A percentile compares a stretch with the other conserved stretches of the same genome.
Evolutionary conservation across 768 basidiomycete species (phyloP).

Genomic region (Multifurca ochricompacta): DNA sequence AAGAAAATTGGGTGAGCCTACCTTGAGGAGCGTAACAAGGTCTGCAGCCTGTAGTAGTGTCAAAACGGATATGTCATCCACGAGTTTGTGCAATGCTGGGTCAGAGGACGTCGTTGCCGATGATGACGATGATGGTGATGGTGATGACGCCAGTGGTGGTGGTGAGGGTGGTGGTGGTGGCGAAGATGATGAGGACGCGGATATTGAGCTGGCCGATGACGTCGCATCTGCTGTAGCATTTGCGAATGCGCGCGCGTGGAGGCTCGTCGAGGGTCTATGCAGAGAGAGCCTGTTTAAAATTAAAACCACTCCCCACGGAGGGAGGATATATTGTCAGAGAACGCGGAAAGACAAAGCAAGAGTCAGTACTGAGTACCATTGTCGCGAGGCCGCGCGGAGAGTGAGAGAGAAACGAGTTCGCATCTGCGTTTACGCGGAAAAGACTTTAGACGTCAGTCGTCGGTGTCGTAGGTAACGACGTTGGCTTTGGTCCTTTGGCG

Average conservation of each 20-base stretch:
- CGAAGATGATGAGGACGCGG: slow-evolving; percentile 33
- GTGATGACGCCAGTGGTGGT: slow-evolving; percentile 31
- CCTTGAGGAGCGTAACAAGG: slow-evolving; percentile 88
- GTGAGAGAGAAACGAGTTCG: neutral
- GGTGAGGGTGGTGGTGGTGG: slow-evolving; percentile 26
- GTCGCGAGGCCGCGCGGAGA: neutral
- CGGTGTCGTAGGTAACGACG: too few species aligned
- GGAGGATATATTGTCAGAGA: too few species aligned
- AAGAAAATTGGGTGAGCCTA: too few species aligned
- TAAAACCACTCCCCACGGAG: too few species aligned
- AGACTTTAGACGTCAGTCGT: neutral
- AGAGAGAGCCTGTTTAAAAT: neutral
- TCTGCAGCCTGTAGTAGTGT: slow-evolving; percentile 93
- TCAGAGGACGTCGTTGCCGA: slow-evolving; percentile 35
- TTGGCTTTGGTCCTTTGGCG: too few species aligned
- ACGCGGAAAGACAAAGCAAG: accelerated
- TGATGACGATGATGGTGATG: slow-evolving; percentile 29
- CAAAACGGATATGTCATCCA: slow-evolving; percentile 85
- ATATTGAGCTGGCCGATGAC: slow-evolving; percentile 33
- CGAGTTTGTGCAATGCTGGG: slow-evolving; percentile 70
- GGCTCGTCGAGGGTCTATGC: neutral
- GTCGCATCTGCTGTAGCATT: slow-evolving; percentile 43
- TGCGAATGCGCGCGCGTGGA: slow-evolving; percentile 7
- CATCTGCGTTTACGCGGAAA: neutral
- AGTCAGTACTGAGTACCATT: neutral